Percentiles rank a stretch among this genome's conserved stretches.
Evolutionary conservation across 2,329 filamentous ascomycete species (phyloP).

Genomic region (Aureobasidium uvarum): DNA sequence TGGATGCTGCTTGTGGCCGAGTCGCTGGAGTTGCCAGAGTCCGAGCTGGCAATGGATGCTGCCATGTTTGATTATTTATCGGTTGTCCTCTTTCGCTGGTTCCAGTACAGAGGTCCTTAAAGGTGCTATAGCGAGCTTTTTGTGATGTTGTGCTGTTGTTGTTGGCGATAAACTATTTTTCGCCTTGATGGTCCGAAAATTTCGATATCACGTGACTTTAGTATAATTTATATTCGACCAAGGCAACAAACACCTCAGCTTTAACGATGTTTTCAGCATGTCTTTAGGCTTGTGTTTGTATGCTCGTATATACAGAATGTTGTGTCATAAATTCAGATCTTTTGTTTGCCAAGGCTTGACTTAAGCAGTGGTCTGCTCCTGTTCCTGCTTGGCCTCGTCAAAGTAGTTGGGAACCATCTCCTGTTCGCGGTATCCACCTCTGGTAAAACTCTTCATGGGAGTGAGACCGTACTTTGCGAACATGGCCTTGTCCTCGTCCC

Average conservation of each 20-base stretch:
- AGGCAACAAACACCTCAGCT: background rate
- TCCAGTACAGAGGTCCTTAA: too few species aligned
- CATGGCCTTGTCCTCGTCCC: conserved; percentile 83
- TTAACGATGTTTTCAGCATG: background rate
- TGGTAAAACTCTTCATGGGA: conserved; percentile 61
- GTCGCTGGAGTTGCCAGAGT: conserved; percentile 15
- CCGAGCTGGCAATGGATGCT: conserved; percentile 1
- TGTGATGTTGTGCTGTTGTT: background rate
- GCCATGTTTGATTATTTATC: background rate
- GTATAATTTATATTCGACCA: background rate
- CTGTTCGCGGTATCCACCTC: conserved; percentile 36
- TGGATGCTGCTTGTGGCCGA: background rate
- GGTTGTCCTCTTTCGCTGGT: background rate
- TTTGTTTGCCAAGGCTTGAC: background rate
- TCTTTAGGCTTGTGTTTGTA: background rate
- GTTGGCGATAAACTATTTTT: background rate
- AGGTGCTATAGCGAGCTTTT: background rate
- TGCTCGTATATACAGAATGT: conserved; percentile 15
- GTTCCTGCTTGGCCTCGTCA: conserved; percentile 9
- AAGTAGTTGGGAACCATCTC: conserved; percentile 24
- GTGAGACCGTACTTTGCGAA: conserved; percentile 78
- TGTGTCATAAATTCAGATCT: background rate
- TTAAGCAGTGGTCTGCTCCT: conserved; percentile 8
- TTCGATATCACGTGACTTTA: conserved; percentile 13
- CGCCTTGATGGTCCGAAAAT: conserved; percentile 19